Evolutionary conservation across 192 early-diverging fungal genomes (phyloP), one percentile per base, ranked within the genome.

Genomic region (Podila minutissima): DNA sequence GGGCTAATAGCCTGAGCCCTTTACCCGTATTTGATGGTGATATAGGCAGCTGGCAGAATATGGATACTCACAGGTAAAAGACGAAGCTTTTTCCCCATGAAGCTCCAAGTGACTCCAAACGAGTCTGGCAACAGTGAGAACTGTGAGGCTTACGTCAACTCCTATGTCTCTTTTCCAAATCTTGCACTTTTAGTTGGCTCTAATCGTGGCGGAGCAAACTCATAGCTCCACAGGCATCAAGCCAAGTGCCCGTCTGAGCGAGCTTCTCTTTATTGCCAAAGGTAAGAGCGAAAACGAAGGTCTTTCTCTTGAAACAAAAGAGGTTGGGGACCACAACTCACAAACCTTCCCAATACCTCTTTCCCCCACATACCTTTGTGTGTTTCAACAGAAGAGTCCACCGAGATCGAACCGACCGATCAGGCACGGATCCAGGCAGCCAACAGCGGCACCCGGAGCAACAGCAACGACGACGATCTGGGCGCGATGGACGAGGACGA

Each of bases 151-250:
- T 53, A 11, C 29, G 15, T 28, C 6, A n/a, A 32, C 9, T 67
- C 32, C 58, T 11, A 24, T 7, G 28, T 28, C 15, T 26, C 46
- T 15, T 62, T 55, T 57, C 19, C 9, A 17, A 3, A 15, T 29
- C 26, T 24, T 13, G 38, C 38, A 11, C 31, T 76, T 51, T 72
- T 75, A 82, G 59, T 74, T 93, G 55, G 89, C 89, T 50, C 87
- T 86, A 74, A 82, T 85, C 33, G 86, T 93, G 9, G 89, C 89
- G 12, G 85, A 90, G 35, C 85, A 92, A 76, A 89, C 95, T 74
- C 89, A 88, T 82, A 86, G 88, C 57, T 76, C 82, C 15, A 88
- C 85, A 76, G 88, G 84, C 53, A 86, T 87, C 79, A 88, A 85
- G 69, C 90, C 89, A 67, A 91, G 85, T 46, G 82, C 89, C 28